phyloP scores from a whole-genome alignment of 768 basidiomycete species.

The Russula vinacea region DNA sequence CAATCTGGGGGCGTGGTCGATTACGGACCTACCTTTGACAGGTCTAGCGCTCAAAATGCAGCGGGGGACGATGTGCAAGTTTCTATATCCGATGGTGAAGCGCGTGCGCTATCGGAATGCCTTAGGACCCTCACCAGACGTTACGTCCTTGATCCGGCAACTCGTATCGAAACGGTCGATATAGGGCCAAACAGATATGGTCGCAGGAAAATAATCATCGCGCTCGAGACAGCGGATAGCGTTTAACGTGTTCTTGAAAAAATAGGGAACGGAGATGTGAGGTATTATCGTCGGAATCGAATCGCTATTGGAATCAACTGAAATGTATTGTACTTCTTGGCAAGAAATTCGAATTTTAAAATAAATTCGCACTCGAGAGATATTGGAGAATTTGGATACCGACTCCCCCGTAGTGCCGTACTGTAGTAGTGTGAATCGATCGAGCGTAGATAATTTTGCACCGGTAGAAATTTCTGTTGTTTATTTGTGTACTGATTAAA shows the following conservation, averaged over 20 bases:
- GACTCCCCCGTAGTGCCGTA: too few species aligned
- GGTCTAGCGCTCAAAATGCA: neutral
- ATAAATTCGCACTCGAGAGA: too few species aligned
- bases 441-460: too few species aligned
- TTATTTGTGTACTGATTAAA: too few species aligned
- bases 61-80: neutral
- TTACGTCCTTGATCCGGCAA: conserved; percentile 4
- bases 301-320: too few species aligned
- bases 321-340: too few species aligned
- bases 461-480: too few species aligned
- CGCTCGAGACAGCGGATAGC: conserved; percentile 5
- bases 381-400: too few species aligned
- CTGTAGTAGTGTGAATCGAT: too few species aligned
- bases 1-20: neutral
- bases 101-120: neutral
- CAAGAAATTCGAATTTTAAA: too few species aligned
- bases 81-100: neutral
- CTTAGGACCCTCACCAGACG: neutral
- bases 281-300: neutral
- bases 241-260: neutral
- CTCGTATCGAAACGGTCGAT: neutral
- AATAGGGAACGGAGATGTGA: neutral
- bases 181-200: conserved; percentile 1
- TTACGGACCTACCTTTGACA: neutral
- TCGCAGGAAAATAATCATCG: neutral